Conservation (phyloP, 805 yeast genomes). For the Candida peoriensis region DNA sequence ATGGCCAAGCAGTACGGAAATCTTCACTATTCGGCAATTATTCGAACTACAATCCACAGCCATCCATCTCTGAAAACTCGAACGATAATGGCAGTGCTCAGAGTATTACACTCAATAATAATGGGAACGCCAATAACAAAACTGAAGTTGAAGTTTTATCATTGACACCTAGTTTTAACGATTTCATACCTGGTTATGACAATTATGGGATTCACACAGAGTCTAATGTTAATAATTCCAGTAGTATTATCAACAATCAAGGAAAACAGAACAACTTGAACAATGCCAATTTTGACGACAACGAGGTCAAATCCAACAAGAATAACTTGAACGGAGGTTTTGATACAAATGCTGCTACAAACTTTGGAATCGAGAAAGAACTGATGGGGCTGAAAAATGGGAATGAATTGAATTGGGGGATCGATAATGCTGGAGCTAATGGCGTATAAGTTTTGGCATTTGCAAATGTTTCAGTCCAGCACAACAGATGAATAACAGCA, state of each 20-base stretch:
- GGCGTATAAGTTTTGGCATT: too few relatives aligned
- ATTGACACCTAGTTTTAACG: constrained; percentile 36
- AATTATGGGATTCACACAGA: not conserved
- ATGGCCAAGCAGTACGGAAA: not conserved
- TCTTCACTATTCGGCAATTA: constrained; percentile 7
- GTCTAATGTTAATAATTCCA: not conserved
- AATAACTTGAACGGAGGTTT: not conserved
- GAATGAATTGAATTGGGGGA: too few relatives aligned
- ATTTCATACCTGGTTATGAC: constrained; percentile 22
- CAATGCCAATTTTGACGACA: too few relatives aligned
- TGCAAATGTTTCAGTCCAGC: too few relatives aligned
- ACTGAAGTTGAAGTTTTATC: constrained; percentile 33
- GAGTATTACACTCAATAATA: not conserved
- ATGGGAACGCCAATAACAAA: constrained; percentile 2
- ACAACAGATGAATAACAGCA: too few relatives aligned
- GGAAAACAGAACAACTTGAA: not conserved
- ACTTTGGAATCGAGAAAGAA: constrained; percentile 5
- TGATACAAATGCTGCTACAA: too few relatives aligned
- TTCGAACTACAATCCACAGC: not conserved
- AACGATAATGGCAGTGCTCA: too few relatives aligned
- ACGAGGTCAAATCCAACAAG: too few relatives aligned
- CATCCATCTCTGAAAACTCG: too few relatives aligned
- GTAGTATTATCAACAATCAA: not conserved
- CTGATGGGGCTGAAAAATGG: constrained; percentile 2
- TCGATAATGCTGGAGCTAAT: too few relatives aligned